A percentile compares a stretch with the other conserved stretches of the same genome.
Conservation (phyloP, 768 basidiomycete species). For the Panaeolus papilionaceus region DNA sequence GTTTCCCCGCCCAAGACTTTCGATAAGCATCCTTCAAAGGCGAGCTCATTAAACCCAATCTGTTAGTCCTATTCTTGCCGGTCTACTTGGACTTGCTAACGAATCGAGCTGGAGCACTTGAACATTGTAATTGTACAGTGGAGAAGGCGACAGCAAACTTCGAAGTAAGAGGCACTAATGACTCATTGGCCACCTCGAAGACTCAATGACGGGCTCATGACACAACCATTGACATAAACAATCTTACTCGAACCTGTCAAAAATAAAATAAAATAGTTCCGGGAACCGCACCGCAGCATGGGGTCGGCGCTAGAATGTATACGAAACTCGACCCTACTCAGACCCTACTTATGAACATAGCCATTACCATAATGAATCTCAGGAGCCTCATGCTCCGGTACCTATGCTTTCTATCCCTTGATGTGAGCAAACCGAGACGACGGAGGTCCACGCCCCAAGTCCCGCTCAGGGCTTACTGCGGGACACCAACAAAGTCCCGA, state of each 20-base stretch:
- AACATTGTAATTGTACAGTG: background rate
- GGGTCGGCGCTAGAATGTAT: background rate
- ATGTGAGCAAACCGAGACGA: background rate
- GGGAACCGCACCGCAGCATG: background rate
- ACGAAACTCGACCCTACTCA: background rate
- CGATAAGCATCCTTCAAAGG: no score
- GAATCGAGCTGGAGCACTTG: background rate
- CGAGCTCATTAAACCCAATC: no score
- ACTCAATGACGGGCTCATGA: no score
- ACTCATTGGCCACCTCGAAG: background rate
- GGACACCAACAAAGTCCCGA: background rate
- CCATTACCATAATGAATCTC: background rate
- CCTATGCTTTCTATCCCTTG: background rate
- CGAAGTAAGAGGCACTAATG: no score
- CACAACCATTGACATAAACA: no score
- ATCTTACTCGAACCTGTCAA: background rate
- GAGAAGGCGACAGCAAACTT: no score
- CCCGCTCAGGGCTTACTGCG: background rate
- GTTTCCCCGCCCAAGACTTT: no score
- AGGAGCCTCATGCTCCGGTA: slow-evolving; percentile 1
- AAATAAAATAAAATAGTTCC: background rate
- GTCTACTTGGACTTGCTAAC: background rate
- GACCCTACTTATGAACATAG: background rate
- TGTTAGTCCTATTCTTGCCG: no score
- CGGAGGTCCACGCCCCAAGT: background rate